These are phyloP conservation scores for Sporisorium scitamineum DNA, from an alignment of 1,284 basidiomycete genomes.

Conservation along the genomic window DNA sequence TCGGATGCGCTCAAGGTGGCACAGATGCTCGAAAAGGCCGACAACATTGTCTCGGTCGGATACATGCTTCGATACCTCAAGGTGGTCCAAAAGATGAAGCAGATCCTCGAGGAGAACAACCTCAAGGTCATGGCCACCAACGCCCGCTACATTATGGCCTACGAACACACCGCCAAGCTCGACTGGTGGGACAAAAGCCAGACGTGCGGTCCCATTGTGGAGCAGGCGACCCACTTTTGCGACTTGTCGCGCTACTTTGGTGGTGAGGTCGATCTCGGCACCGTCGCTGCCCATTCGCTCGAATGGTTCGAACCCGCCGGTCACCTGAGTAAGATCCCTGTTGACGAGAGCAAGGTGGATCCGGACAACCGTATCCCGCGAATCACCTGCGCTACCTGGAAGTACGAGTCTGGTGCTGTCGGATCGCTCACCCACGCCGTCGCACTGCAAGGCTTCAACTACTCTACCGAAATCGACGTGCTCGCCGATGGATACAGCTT, in stretches of 20 bases:
- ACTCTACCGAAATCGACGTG: conserved; percentile 67
- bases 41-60: conserved; percentile 89
- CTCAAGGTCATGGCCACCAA: conserved; percentile 97
- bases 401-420: conserved; percentile 67
- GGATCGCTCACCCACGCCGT: conserved; percentile 68
- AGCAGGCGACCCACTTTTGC: conserved; percentile 89
- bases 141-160: conserved; percentile 94
- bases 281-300: conserved; percentile 74
- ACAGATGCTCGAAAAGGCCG: conserved; percentile 57
- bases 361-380: conserved; percentile 66
- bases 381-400: conserved; percentile 68
- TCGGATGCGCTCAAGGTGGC: conserved; percentile 70
- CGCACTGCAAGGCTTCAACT: conserved; percentile 67
- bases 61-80: conserved; percentile 72
- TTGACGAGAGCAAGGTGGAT: conserved; percentile 83
- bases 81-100: conserved; percentile 96
- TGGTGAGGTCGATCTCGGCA: conserved; percentile 89
- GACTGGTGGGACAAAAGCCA: conserved; percentile 97
- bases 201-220: conserved; percentile 90
- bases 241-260: conserved; percentile 93
- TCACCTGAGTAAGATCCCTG: conserved; percentile 80
- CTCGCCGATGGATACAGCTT: conserved; percentile 66
- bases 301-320: conserved; percentile 75
- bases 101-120: conserved; percentile 90
- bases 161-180: conserved; percentile 79